These are phyloP conservation scores for Lactifluus echinatus DNA, from an alignment of 768 basidiomycete species.

Conservation along the genomic window DNA sequence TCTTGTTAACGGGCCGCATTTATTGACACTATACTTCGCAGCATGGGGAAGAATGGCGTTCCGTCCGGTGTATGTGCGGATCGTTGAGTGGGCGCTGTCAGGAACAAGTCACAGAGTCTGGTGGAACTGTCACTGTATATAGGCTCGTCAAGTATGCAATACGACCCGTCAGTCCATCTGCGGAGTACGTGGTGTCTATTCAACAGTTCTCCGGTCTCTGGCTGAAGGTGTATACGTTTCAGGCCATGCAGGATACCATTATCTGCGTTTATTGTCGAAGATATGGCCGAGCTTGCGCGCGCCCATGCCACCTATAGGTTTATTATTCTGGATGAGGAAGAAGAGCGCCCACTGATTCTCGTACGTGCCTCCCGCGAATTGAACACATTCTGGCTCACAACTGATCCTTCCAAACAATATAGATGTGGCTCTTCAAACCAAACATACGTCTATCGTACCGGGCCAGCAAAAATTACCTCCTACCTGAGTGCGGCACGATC, in stretches of 20 bases:
- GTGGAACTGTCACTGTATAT: slow-evolving; percentile 38
- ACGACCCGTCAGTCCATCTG: slow-evolving; percentile 51
- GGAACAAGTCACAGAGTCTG: slow-evolving; percentile 33
- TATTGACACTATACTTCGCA: slow-evolving; percentile 25
- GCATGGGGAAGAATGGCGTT: slow-evolving; percentile 54
- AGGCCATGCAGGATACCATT: slow-evolving; percentile 46
- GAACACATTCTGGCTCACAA: neutral
- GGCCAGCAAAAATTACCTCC: slow-evolving; percentile 41
- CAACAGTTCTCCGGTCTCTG: neutral
- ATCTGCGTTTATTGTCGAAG: slow-evolving; percentile 84
- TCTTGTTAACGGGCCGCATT: slow-evolving; percentile 2
- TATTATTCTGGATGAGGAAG: slow-evolving; percentile 79
- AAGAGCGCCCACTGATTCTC: slow-evolving; percentile 67
- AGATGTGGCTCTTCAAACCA: slow-evolving; percentile 97
- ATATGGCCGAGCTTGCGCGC: slow-evolving; percentile 85
- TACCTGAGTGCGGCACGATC: slow-evolving; percentile 55
- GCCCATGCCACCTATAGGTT: slow-evolving; percentile 94
- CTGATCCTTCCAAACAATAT: neutral
- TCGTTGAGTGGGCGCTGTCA: slow-evolving; percentile 68
- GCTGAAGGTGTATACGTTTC: slow-evolving; percentile 13
- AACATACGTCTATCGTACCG: slow-evolving; percentile 72
- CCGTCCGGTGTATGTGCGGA: slow-evolving; percentile 76
- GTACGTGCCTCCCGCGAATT: slow-evolving; percentile 38
- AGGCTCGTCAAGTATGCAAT: slow-evolving; percentile 81
- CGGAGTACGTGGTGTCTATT: slow-evolving; percentile 43